Base-by-base conservation (phyloP, 176 grass and related monocot genomes). In the Aegilops speltoides region DNA sequence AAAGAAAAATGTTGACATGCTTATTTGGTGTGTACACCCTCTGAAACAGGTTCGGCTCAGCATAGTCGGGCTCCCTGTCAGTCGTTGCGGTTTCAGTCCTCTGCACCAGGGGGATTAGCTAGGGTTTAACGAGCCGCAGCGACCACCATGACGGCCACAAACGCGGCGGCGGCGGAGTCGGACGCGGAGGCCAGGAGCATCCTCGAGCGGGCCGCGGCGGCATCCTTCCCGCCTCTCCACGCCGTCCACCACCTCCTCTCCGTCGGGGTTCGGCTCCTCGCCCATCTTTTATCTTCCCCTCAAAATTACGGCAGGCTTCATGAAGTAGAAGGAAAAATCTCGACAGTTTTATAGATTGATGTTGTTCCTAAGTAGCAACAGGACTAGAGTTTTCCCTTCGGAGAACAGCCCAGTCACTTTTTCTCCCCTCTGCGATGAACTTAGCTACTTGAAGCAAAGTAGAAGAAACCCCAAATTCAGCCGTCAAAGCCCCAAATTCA, bases 231-330 rank as follows among this genome's bases (percentile, higher is more conserved):
- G 0, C 86, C 93, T 3, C 80, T 85, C 50, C 83, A 88, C 40
- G 90, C 81, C 83, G 54, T 92, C 52, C 90, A 82, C 74, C 82
- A 93, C 46, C 84, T 95, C 57, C 86, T 95, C 52, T 95, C 88
- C 83, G 83, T 90, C 80, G 93, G 90, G 88, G 93, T 95, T 73
- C 52, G 86, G 61, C 46, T 85, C 60, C 86, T 85, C 86, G 0
- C 46, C 26, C 43, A 54, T 76, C 71, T 2, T 17, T 10, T 2
- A 6, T 52, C 5, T 29, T 2, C 25, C 29, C 28, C 25, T 11
- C 45, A 7, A 52, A 76, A 76, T 50, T 29, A 29, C 43, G 45
- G 24, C 73, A 31, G 24, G 25, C 45, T 54, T 76, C 0, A n/a
- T 52, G 24, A 45, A 31, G 29, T 54, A 1, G 14, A 76, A 29